Base-by-base conservation (phyloP, 2,329 filamentous ascomycete genomes). In the Huntiella moniliformis region DNA sequence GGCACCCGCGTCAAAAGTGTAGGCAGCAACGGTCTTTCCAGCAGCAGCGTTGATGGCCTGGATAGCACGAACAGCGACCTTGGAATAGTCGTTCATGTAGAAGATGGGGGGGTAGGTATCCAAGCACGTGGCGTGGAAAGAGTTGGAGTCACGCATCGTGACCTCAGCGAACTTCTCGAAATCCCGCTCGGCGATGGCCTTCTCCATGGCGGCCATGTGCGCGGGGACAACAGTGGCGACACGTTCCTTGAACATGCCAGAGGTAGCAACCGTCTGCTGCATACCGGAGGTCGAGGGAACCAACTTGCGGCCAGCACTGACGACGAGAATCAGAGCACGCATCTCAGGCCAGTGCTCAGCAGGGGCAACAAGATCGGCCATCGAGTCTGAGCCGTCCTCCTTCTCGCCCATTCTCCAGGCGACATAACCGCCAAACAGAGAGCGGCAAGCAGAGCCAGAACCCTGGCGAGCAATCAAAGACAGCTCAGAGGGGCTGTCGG, bases 71-170 rank as follows among this genome's bases (percentile, higher is more conserved):
- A 98, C 84, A 4, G 88, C 86, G 1, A 88, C 85, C 34, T 82
- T 71, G 15, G 81, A 88, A 12, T 88, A 79, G 59, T 98, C 91
- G 64, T 95, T 98, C 71, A 98, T 79, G 69, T 98, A 98, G 64
- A 94, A 95, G 59, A 98, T 98, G 13, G 92, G 91, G 38, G 92
- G 91, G 64, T 85, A 86, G 1, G 91, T 96, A 60, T 98, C 91
- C 55, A 92, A 68, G 61, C 91, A 96, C 48, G 80, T 85, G 34
- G 91, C 84, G 62, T 98, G 91, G 76, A 98, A 98, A 50, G 78
- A 84, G 67, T 98, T 98, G 58, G 82, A 92, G 60, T 98, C 91
- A 61, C 79, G 80, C 87, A 95, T 98, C 12, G 91, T 94, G 51
- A 95, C 73, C 59, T 83, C 77, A 17, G 81, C 91, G 58, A 98